Base-by-base conservation (phyloP, 441 rosid species). In the Jatropha podagrica region DNA sequence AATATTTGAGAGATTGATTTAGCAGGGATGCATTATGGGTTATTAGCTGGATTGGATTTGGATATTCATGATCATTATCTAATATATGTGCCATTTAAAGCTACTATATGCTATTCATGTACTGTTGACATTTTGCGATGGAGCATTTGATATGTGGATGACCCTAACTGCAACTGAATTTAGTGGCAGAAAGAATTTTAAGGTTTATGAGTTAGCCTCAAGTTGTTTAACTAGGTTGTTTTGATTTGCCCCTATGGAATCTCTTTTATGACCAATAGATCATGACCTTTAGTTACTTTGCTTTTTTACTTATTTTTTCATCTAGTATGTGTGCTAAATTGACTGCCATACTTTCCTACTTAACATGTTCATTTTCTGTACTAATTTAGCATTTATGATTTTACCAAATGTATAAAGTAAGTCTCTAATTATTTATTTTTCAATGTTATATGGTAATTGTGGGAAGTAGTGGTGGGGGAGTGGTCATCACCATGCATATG, bases 241-340 rank as follows among this genome's bases (percentile, higher is more conserved):
- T 62, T 62, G 32, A 20, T 41, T 37, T 62, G 37, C 2, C 65
- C 3, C 20, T 13, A 4, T 32, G 11, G 4, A 41, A 40, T 54
- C 63, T 14, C 17, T 41, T 41, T 23, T 4, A 1, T 7, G 66
- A 20, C 26, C 5, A 44, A 13, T 15, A 4, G 41, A 14, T 26
- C 11, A 52, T 23, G 15, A 65, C 8, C 38, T 44, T 59, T 0
- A 11, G 18, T 12, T 3, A n/a, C 40, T 59, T 68, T 10, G 52
- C 64, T 37, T 70, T 70, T 58, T 71, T 13, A n/a, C 10, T 70
- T 55, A n/a, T 18, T 14, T 51, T 70, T 58, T 12, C 12, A 42
- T 20, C 9, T 55, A 9, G 42, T 38, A 10, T 41, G 1, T n/a
- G n/a, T 32, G 32, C 32, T 32, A 32, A 32, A 62, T 9, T 52